Evolutionary conservation across 164 flowering plant species (phyloP), one percentile per base, ranked within the genome.

Genomic region (Liquidambar formosana): DNA sequence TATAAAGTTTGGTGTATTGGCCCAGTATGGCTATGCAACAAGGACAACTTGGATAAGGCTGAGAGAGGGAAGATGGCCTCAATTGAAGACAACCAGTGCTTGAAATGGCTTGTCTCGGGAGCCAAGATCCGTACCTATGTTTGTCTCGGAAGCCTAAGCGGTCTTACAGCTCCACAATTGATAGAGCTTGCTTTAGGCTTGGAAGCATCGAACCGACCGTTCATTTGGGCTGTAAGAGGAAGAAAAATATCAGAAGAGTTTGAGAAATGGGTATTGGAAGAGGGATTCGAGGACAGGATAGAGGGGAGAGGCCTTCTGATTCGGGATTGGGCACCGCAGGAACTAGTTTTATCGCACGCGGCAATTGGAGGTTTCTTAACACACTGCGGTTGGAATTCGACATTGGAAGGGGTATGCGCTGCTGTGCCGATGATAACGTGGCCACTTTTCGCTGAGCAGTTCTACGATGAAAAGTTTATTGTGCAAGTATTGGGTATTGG

Each of bases 311-410:
- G 95, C 0, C 68, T 89, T 0, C 0, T 89, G 46, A 81, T 89
- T 19, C 75, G 60, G 41, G 92, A 89, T 6, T 89, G 95, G 95
- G 89, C 92, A 0, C 95, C 92, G 0, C 92, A 89, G 52, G 74
- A 84, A 11, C 63, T 85, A 25, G 84, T 88, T 9, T 67, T 89
- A 43, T 77, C 89, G 1, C 91, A 87, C 71, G 73, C 70, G 0
- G 69, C 91, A 0, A 62, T 82, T 0, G 80, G 88, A 60, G 91
- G 85, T 26, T 87, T 89, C 64, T 59, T 89, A 57, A 89, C 88
- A 1, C 94, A 87, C 54, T 87, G 87, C 25, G 88, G 91, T 0
- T 89, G 94, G 94, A 89, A 89, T 73, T 89, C 92, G 3, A 76
- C 88, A 0, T 25, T 82, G 16, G 95, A 90, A 74, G 87, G 80